Conservation (phyloP, 495 filamentous ascomycete species). For the Penicillium cataractarum region DNA sequence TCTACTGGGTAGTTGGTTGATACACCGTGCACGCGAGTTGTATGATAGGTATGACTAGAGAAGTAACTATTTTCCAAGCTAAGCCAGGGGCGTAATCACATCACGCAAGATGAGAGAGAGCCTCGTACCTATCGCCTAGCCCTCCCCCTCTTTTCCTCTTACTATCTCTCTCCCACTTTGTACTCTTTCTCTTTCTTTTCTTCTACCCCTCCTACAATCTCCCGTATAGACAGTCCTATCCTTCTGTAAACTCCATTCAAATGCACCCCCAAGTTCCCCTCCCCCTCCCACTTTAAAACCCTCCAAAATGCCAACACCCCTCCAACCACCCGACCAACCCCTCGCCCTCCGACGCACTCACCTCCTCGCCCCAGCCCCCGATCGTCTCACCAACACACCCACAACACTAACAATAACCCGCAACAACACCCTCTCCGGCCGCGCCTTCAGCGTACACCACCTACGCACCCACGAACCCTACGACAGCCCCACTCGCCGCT, state of each 20-base stretch:
- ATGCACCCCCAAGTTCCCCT: neutral
- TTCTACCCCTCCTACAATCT: neutral
- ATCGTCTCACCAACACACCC: constrained; percentile 31
- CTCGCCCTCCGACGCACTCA: constrained; percentile 31
- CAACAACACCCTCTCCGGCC: constrained; percentile 19
- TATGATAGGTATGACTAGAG: neutral
- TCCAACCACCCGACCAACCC: constrained; percentile 27
- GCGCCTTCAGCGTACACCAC: constrained; percentile 23
- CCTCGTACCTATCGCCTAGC: neutral
- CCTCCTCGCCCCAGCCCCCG: constrained; percentile 31
- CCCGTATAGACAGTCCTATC: neutral
- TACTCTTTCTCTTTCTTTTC: neutral
- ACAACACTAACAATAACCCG: constrained; percentile 29
- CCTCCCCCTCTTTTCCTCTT: neutral
- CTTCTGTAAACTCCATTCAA: neutral
- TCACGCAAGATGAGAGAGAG: neutral
- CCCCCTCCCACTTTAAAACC: neutral
- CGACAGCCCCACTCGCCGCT: constrained; percentile 18
- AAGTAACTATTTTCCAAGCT: neutral
- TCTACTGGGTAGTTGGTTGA: neutral
- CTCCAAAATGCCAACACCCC: constrained; percentile 19
- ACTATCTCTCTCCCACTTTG: neutral
- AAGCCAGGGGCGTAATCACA: neutral
- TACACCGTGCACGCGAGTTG: neutral
- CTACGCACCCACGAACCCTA: constrained; percentile 25